Base-by-base conservation (phyloP, 352 stramenopile genomes). In the Pythium myriotylum region DNA sequence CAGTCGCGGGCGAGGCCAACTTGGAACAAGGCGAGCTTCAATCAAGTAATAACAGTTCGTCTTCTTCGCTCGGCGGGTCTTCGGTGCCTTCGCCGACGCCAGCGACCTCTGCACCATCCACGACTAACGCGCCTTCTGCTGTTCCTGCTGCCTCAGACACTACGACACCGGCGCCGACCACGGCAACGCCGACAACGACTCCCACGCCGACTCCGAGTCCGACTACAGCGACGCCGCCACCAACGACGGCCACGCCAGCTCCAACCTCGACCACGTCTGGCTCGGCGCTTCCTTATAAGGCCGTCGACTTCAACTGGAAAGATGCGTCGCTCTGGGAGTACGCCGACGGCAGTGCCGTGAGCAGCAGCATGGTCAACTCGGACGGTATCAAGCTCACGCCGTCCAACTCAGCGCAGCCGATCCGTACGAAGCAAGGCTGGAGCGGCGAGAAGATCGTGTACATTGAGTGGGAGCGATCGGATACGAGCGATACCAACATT, bases 401-500 rank as follows among this genome's bases (percentile, higher is more conserved):
- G 1, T 62, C 54, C 22, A 88, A 87, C 59, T 84, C 73, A 29
- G 50, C 53, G 5, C 69, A 86, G 63, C 80, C 81, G 1, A 86
- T 92, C 22, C 79, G 83, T 26, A 88, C 80, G 1, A 75, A 77
- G 16, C 59, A 75, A 29, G 83, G 79, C 35, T 92, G 80, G 80
- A 76, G 75, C 40, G 80, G 80, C 16, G 79, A 90, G 60, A 89
- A 89, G 62, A 76, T 92, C 26, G 68, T 92, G 59, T 75, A 74
- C 62, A 73, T 92, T 24, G 75, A 89, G 67, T 92, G 83, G 83
- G 74, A 86, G 50, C 75, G 77, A 20, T 77, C 79, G 41, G 70
- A 64, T 33, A 67, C 76, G 46, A 89, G 76, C 22, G 80, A 92
- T 64, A 90, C 81, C 41, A 92, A 92, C 78, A 90, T 92, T 60